phyloP scores from a whole-genome alignment of 176 grass and related monocot species.

The Oryza longistaminata region DNA sequence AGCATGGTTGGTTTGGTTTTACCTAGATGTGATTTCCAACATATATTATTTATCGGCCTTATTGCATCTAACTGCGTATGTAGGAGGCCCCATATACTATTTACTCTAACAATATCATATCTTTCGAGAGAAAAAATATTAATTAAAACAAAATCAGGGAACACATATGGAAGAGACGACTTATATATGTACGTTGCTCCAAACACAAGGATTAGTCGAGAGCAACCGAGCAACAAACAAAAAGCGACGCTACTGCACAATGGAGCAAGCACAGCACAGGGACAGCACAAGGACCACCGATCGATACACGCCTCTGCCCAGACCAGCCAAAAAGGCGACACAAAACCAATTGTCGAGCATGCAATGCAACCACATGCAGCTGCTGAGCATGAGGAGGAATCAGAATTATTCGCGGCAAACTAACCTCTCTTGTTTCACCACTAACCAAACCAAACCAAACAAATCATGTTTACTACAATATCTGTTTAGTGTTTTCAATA shows the following conservation, averaged over 20 bases:
- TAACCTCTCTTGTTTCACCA: not conserved
- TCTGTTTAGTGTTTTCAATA: not conserved
- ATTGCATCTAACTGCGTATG: no score
- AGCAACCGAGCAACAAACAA: not conserved
- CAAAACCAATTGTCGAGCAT: not conserved
- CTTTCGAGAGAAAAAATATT: not conserved
- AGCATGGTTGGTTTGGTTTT: no score
- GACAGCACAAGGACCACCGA: not conserved
- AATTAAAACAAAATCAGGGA: not conserved
- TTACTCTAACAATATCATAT: not conserved
- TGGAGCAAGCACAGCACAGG: not conserved
- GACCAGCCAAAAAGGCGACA: not conserved
- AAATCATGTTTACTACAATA: not conserved
- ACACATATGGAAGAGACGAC: not conserved
- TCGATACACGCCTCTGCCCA: not conserved
- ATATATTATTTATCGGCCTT: no score
- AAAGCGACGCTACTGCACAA: not conserved
- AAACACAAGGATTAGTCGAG: not conserved
- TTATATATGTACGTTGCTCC: not conserved
- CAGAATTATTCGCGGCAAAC: not conserved
- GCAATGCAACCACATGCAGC: not conserved
- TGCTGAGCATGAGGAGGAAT: constrained; percentile 34
- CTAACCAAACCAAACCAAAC: not conserved
- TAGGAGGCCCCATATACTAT: no score
- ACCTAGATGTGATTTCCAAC: no score